Evolutionary conservation across 306 rosid genomes (phyloP).

Genomic region (Inga leiocalycina): DNA sequence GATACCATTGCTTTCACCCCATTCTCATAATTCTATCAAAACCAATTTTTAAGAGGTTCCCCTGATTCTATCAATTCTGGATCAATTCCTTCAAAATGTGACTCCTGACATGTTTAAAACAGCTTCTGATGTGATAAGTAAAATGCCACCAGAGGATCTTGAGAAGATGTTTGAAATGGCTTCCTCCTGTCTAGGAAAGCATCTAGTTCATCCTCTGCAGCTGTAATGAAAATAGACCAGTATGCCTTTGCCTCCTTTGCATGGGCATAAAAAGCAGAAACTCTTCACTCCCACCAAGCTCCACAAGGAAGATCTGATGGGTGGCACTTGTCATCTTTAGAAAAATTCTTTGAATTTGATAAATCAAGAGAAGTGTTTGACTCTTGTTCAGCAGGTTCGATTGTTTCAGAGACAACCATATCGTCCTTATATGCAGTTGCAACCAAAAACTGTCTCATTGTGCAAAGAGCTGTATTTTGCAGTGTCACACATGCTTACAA

Average conservation of each 20-base stretch:
- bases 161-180: slow-evolving; percentile 90
- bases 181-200: slow-evolving; percentile 66
- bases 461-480: slow-evolving; percentile 56
- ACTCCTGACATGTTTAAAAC: slow-evolving; percentile 90
- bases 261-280: slow-evolving; percentile 79
- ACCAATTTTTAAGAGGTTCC: slow-evolving; percentile 47
- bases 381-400: slow-evolving; percentile 52
- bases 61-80: slow-evolving; percentile 52
- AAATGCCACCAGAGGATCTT: slow-evolving; percentile 81
- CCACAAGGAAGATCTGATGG: slow-evolving; percentile 72
- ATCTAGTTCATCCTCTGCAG: slow-evolving; percentile 62
- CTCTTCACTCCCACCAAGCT: slow-evolving; percentile 98
- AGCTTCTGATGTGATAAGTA: slow-evolving; percentile 78
- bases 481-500: slow-evolving; percentile 45
- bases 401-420: slow-evolving; percentile 41
- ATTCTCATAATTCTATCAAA: background rate
- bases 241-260: slow-evolving; percentile 86
- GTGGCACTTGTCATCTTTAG: slow-evolving; percentile 43
- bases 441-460: slow-evolving; percentile 50
- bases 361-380: slow-evolving; percentile 48
- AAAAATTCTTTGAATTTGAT: slow-evolving; percentile 45
- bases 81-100: slow-evolving; percentile 64
- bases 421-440: slow-evolving; percentile 52
- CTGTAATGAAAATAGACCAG: slow-evolving; percentile 91
- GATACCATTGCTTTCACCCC: slow-evolving; percentile 19